These are phyloP conservation scores for Geosmithia putterillii DNA, from an alignment of 2,329 filamentous ascomycete genomes.

Conservation along the genomic window DNA sequence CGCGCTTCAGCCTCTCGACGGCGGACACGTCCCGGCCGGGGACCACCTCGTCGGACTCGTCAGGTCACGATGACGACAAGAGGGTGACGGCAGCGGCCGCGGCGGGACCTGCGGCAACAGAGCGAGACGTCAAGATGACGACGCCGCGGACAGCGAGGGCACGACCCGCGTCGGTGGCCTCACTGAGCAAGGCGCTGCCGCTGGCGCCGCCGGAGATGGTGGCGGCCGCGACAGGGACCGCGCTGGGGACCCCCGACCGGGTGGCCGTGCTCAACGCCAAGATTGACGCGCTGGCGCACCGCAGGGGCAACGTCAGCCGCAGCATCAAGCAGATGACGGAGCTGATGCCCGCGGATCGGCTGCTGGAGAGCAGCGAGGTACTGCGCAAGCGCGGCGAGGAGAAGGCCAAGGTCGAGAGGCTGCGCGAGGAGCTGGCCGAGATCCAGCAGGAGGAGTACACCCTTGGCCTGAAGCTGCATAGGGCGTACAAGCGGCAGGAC, in stretches of 20 bases:
- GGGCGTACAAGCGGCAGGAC: constrained; percentile 64
- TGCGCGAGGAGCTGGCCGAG: constrained; percentile 57
- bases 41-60: not conserved
- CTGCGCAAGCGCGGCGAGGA: constrained; percentile 40
- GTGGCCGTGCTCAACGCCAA: constrained; percentile 55
- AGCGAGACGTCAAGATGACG: not conserved
- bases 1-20: not conserved
- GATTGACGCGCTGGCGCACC: constrained; percentile 51
- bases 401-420: constrained; percentile 53
- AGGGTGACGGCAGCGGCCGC: too few relatives aligned
- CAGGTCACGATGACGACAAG: not conserved
- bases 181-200: constrained; percentile 46
- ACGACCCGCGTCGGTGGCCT: constrained; percentile 15
- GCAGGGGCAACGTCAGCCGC: constrained; percentile 58
- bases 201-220: constrained; percentile 46
- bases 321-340: constrained; percentile 69
- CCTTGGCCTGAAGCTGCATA: constrained; percentile 60
- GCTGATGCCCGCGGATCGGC: constrained; percentile 59
- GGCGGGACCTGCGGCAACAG: not conserved
- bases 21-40: not conserved
- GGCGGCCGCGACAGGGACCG: constrained; percentile 37
- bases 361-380: constrained; percentile 55
- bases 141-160: not conserved
- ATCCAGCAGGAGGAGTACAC: constrained; percentile 69
- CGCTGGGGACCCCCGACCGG: too few relatives aligned